Evolutionary conservation across 1,284 basidiomycete genomes (phyloP).

Genomic region (Agroathelia rolfsii): DNA sequence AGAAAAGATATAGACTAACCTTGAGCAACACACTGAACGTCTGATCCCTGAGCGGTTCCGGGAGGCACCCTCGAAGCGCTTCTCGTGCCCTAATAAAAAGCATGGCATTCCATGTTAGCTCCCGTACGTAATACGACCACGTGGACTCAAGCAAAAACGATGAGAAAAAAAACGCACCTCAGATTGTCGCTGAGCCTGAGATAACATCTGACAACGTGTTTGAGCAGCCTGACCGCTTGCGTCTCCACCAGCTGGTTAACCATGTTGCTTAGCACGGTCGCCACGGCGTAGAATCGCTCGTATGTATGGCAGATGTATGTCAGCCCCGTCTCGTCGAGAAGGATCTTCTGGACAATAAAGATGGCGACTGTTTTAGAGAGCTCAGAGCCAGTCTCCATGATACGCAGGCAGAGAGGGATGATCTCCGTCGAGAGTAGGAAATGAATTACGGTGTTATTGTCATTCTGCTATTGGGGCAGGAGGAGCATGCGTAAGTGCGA

Average conservation of each 20-base stretch:
- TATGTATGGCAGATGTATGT: conserved; percentile 99
- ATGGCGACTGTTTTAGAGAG: conserved; percentile 99
- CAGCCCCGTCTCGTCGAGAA: conserved; percentile 94
- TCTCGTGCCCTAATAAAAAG: conserved; percentile 71
- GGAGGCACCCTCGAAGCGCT: conserved; percentile 92
- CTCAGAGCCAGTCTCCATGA: conserved; percentile 99
- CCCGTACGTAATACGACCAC: conserved; percentile 7
- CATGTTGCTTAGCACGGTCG: conserved; percentile 98
- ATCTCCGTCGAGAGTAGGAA: conserved; percentile 99
- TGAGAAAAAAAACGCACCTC: conserved; percentile 43
- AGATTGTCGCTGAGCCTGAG: conserved; percentile 93
- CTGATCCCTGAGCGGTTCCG: conserved; percentile 90
- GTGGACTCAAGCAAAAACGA: background rate
- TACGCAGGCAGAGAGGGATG: conserved; percentile 96
- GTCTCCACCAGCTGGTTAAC: conserved; percentile 94
- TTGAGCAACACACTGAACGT: conserved; percentile 89
- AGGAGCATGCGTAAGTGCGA: conserved; percentile 8
- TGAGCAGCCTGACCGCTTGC: conserved; percentile 91
- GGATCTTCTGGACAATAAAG: conserved; percentile 99
- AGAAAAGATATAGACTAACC: conserved; percentile 28
- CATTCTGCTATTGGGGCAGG: conserved; percentile 69
- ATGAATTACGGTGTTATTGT: conserved; percentile 98
- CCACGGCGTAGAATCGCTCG: conserved; percentile 98
- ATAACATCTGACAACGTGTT: conserved; percentile 98
- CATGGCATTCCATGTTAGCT: conserved; percentile 9